These are phyloP conservation scores for Eimeria maxima DNA, from an alignment of 169 alveolate genomes.

Conservation along the genomic window DNA sequence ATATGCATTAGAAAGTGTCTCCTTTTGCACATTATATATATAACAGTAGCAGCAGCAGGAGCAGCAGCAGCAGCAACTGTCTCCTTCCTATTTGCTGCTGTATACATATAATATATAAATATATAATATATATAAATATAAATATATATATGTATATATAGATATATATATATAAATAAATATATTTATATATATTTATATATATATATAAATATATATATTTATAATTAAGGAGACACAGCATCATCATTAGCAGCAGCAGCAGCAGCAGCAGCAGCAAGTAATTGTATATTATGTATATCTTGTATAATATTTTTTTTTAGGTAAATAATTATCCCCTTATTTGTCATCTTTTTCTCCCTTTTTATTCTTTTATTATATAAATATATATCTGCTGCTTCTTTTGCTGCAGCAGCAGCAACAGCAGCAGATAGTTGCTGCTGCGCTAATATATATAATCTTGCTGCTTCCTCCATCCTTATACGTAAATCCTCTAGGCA, in stretches of 20 bases:
- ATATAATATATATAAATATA: too few relatives aligned
- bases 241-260: conserved; percentile 10
- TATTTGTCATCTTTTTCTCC: not conserved
- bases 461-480: not conserved
- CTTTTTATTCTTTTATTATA: not conserved
- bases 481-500: not conserved
- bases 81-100: too few relatives aligned
- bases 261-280: conserved; percentile 39
- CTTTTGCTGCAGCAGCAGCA: conserved; percentile 1
- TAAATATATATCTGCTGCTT: not conserved
- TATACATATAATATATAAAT: too few relatives aligned
- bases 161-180: too few relatives aligned
- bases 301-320: not conserved
- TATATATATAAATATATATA: too few relatives aligned
- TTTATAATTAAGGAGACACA: too few relatives aligned
- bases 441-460: not conserved
- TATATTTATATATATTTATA: too few relatives aligned
- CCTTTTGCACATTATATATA: too few relatives aligned
- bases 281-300: not conserved
- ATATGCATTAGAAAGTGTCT: too few relatives aligned
- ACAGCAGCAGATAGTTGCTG: conserved; percentile 9
- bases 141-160: too few relatives aligned
- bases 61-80: too few relatives aligned
- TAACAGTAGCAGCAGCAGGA: too few relatives aligned
- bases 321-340: not conserved